Base-by-base conservation (phyloP, 345 rosid genomes). In the Geranium rotundifolium region DNA sequence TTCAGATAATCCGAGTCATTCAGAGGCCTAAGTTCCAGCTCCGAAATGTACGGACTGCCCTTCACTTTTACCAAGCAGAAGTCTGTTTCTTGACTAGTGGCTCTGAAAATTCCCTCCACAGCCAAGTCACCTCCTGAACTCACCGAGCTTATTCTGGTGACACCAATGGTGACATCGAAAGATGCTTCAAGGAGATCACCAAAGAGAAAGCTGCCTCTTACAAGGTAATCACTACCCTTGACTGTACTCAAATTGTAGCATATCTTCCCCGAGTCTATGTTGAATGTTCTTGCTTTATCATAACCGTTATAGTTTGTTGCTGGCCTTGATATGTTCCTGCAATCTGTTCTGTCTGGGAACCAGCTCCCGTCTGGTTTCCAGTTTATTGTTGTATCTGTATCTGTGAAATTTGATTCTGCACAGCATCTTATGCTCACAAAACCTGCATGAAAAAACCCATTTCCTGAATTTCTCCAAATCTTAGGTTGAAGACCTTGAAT, bases 361-460 rank as follows among this genome's bases (percentile, higher is more conserved):
- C 77, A 75, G 7, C 31, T 16, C 13, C 70, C 60, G 60, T 83
- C 91, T 3, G 79, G 69, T 62, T 17, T 72, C 82, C 85, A 83
- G 1, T 2, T 58, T 54, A 81, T 71, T 13, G 20, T 17, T 34
- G 62, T 27, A 17, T 37, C 64, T 23, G 16, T 37, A 30, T 76
- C 78, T 3, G 65, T 78, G 67, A 46, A 57, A 56, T 19, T 67
- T 19, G 77, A 57, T 7, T 60, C 70, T 3, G 81, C 77, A 37
- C 91, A 81, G 73, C 88, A 80, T 61, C 79, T 81, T 71, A 83
- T 78, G 79, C 86, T 81, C 70, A 81, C 30, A 65, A 74, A 75
- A 1, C 65, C 91, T 83, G 82, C 81, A 80, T 12, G 34, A 65
- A 54, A 30, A 9, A 23, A 14, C 4, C 46, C 19, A 17, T 20